These are phyloP conservation scores for Neofusicoccum ribis DNA, from an alignment of 2,329 filamentous ascomycete genomes.

Conservation along the genomic window DNA sequence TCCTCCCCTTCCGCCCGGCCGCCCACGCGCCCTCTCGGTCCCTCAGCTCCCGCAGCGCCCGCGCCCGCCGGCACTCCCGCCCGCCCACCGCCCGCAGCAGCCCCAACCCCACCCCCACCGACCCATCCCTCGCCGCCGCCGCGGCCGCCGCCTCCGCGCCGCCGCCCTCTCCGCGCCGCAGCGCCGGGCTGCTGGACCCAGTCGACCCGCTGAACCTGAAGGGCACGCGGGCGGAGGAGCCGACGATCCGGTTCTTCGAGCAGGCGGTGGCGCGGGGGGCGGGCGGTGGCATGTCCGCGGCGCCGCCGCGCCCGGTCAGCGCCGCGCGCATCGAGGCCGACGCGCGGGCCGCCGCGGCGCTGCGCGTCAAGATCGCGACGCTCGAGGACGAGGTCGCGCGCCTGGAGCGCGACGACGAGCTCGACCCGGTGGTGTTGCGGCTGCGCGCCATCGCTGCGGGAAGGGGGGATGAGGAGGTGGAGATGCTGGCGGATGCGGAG, in stretches of 20 bases:
- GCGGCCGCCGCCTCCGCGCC: no score
- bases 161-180: no score
- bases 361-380: background rate
- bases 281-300: no score
- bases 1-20: background rate
- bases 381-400: background rate
- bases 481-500: constrained; percentile 5
- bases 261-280: background rate
- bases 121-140: background rate
- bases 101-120: background rate
- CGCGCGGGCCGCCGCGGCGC: background rate
- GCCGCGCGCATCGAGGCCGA: background rate
- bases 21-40: background rate
- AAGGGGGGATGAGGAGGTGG: background rate
- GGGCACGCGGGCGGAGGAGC: background rate
- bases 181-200: no score
- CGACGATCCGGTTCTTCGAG: constrained; percentile 8
- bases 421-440: constrained; percentile 4
- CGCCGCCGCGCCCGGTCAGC: background rate
- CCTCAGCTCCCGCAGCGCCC: background rate
- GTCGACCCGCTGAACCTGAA: constrained; percentile 6
- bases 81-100: background rate
- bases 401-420: constrained; percentile 3
- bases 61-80: background rate
- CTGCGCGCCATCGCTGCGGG: background rate